Evolutionary conservation across 129 eudicot genomes (phyloP).

Genomic region (Arctium minus): DNA sequence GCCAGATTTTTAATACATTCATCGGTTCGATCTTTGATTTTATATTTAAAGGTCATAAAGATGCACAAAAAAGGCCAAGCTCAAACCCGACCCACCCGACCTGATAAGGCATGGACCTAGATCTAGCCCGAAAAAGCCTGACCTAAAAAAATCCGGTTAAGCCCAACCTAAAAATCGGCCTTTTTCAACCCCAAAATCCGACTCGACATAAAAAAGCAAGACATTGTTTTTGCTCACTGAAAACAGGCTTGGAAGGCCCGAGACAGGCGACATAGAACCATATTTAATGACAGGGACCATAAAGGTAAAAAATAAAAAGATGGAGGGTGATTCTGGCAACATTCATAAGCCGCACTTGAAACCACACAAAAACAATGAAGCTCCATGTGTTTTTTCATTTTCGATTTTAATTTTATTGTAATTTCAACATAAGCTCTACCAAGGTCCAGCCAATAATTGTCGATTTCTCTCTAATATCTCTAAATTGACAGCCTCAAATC

Average conservation of each 20-base stretch:
- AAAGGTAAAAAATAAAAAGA: not conserved
- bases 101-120: not conserved
- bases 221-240: not conserved
- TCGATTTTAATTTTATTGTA: not conserved
- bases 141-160: not conserved
- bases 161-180: not conserved
- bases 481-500: conserved; percentile 27
- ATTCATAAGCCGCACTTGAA: conserved; percentile 13
- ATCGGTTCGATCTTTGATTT: not conserved
- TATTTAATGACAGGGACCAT: not conserved
- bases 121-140: too few relatives aligned
- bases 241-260: not conserved
- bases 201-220: too few relatives aligned
- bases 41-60: too few relatives aligned
- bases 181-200: not conserved
- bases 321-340: not conserved
- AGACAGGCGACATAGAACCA: not conserved
- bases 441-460: conserved; percentile 32
- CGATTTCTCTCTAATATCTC: conserved; percentile 17
- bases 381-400: not conserved
- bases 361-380: conserved; percentile 22
- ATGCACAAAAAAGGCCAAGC: not conserved
- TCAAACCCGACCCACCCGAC: not conserved
- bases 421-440: conserved; percentile 16
- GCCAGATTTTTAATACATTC: not conserved